Conservation (phyloP, 441 rosid species). For the Gossypium laxum region DNA sequence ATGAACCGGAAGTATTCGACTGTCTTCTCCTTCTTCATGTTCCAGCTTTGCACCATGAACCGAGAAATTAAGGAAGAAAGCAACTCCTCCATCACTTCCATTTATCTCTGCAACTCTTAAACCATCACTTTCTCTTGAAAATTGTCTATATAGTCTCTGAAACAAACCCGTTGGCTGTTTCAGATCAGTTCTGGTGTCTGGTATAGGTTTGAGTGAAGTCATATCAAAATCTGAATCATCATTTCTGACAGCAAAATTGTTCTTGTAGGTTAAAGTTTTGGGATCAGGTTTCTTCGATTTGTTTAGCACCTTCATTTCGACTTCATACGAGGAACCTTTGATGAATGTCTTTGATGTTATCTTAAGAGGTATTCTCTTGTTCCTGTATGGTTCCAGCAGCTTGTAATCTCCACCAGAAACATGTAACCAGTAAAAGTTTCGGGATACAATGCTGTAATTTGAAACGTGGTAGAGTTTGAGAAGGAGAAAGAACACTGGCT, state of each 20-base stretch:
- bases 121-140: slow-evolving; percentile 25
- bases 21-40: slow-evolving; percentile 57
- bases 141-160: slow-evolving; percentile 31
- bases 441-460: slow-evolving; percentile 55
- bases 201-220: slow-evolving; percentile 22
- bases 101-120: slow-evolving; percentile 35
- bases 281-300: slow-evolving; percentile 38
- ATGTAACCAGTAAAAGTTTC: slow-evolving; percentile 93
- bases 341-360: slow-evolving; percentile 42
- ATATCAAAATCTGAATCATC: slow-evolving; percentile 26
- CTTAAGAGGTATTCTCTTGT: slow-evolving; percentile 63
- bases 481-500: slow-evolving; percentile 80
- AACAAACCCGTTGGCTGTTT: slow-evolving; percentile 31
- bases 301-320: slow-evolving; percentile 63
- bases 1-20: slow-evolving; percentile 86
- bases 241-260: slow-evolving; percentile 27
- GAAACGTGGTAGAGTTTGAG: slow-evolving; percentile 67
- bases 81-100: slow-evolving; percentile 61
- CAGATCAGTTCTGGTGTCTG: slow-evolving; percentile 12
- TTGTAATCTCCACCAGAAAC: slow-evolving; percentile 71
- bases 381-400: slow-evolving; percentile 62
- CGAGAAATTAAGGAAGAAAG: slow-evolving; percentile 84
- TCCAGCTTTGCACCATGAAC: slow-evolving; percentile 46
- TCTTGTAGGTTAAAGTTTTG: slow-evolving; percentile 24
- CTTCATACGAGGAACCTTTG: slow-evolving; percentile 56